These are phyloP conservation scores for Seminavis robusta DNA, from an alignment of 108 stramenopile species.

Conservation along the genomic window DNA sequence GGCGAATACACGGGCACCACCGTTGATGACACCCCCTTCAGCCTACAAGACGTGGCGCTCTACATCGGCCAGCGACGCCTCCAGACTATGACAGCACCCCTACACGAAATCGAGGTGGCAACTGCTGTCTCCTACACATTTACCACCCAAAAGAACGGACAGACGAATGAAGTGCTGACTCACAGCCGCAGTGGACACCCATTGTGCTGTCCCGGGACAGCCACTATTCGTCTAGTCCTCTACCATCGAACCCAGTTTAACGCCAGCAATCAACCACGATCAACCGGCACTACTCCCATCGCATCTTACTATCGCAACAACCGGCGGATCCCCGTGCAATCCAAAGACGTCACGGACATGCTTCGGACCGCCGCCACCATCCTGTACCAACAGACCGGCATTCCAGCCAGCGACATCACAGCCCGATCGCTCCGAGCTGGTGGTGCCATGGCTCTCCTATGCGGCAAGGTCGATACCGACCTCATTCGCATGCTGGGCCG, in stretches of 20 bases:
- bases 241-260: not conserved
- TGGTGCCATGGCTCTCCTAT: constrained; percentile 49
- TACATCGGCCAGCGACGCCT: constrained; percentile 12
- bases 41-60: constrained; percentile 15
- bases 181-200: constrained; percentile 28
- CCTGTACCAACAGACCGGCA: constrained; percentile 14
- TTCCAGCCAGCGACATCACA: constrained; percentile 22
- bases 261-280: not conserved
- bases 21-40: constrained; percentile 13
- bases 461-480: constrained; percentile 37
- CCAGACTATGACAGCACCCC: not conserved
- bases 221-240: constrained; percentile 17
- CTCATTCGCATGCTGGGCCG: constrained; percentile 46
- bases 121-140: constrained; percentile 18
- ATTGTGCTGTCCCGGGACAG: constrained; percentile 33
- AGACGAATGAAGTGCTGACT: constrained; percentile 28
- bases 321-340: not conserved
- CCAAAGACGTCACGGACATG: constrained; percentile 1
- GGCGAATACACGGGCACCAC: constrained; percentile 29
- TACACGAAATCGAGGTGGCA: constrained; percentile 4
- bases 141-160: constrained; percentile 34
- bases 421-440: constrained; percentile 45
- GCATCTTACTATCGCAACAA: not conserved
- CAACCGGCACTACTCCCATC: not conserved
- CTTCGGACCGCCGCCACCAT: constrained; percentile 4